Percentiles rank a stretch among this genome's conserved stretches.
These are phyloP conservation scores for Hypomontagnella submonticulosa DNA, from an alignment of 495 filamentous ascomycete species.

Conservation along the genomic window DNA sequence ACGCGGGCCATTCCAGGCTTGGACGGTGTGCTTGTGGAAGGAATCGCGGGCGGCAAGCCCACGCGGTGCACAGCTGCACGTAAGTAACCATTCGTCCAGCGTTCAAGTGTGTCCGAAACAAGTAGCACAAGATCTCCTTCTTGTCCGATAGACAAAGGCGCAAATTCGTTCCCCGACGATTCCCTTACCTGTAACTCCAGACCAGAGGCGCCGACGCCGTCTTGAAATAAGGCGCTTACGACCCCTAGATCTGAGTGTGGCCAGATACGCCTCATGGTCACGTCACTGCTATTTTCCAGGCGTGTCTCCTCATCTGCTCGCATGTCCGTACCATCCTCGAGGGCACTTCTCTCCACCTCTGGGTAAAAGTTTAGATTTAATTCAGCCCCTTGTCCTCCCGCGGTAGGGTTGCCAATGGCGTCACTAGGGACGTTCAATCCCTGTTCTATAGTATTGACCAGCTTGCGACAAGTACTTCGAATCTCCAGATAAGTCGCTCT, in stretches of 20 bases:
- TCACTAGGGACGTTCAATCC: not conserved
- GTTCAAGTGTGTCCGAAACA: constrained; percentile 53
- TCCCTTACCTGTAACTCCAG: constrained; percentile 62
- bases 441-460: not conserved
- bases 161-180: constrained; percentile 52
- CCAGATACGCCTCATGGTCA: constrained; percentile 25
- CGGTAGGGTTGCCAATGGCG: not conserved
- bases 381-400: constrained; percentile 1
- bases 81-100: constrained; percentile 38
- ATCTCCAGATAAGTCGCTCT: not conserved
- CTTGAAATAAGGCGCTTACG: constrained; percentile 57
- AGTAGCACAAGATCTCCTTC: constrained; percentile 61
- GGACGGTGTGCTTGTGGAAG: not conserved
- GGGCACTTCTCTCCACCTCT: constrained; percentile 6
- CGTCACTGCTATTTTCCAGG: not conserved
- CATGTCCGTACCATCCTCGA: not conserved
- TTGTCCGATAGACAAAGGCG: constrained; percentile 52
- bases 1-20: not conserved
- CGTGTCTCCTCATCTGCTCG: no score
- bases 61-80: constrained; percentile 28
- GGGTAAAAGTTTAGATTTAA: constrained; percentile 9
- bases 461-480: not conserved
- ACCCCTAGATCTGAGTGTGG: constrained; percentile 59
- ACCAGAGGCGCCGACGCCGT: constrained; percentile 48
- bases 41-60: constrained; percentile 5